A percentile compares a stretch with the other conserved stretches of the same genome.
Conservation (phyloP, 768 basidiomycete genomes). For the Termitomyces titanicus region DNA sequence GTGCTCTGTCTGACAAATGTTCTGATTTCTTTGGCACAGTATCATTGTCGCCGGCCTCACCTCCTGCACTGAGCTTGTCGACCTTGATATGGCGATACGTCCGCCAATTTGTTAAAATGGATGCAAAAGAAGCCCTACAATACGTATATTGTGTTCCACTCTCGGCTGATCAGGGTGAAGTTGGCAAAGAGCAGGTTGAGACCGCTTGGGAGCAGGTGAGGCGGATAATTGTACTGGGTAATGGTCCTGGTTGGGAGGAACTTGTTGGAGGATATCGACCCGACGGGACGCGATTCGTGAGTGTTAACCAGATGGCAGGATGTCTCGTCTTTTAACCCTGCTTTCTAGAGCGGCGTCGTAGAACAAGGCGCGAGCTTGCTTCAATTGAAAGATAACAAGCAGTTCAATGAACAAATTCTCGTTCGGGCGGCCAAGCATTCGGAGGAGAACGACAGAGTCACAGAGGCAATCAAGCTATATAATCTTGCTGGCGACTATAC, state of each 20-base stretch:
- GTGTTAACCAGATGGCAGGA: slow-evolving; percentile 24
- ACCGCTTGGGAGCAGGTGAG: slow-evolving; percentile 77
- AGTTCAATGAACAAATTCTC: slow-evolving; percentile 82
- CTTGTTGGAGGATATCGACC: slow-evolving; percentile 89
- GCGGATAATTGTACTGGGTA: slow-evolving; percentile 74
- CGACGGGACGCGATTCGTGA: slow-evolving; percentile 86
- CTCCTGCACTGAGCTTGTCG: slow-evolving; percentile 75
- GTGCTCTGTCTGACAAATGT: neutral
- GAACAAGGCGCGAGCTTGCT: slow-evolving; percentile 80
- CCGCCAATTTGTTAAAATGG: slow-evolving; percentile 87
- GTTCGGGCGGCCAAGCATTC: slow-evolving; percentile 78
- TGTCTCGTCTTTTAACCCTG: neutral
- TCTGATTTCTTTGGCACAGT: slow-evolving; percentile 37
- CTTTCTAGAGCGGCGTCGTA: slow-evolving; percentile 72
- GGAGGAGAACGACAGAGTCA: slow-evolving; percentile 77
- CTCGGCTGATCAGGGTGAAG: slow-evolving; percentile 61
- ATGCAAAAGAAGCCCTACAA: slow-evolving; percentile 90
- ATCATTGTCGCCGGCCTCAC: slow-evolving; percentile 60
- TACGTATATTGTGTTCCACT: slow-evolving; percentile 89
- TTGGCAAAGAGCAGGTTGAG: slow-evolving; percentile 85
- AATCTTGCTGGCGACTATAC: slow-evolving; percentile 90
- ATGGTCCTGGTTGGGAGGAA: slow-evolving; percentile 84
- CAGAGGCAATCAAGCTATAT: slow-evolving; percentile 93
- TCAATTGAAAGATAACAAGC: slow-evolving; percentile 57
- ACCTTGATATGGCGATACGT: slow-evolving; percentile 92